Conservation (phyloP, 306 rosid species). For the Malus sieversii region DNA sequence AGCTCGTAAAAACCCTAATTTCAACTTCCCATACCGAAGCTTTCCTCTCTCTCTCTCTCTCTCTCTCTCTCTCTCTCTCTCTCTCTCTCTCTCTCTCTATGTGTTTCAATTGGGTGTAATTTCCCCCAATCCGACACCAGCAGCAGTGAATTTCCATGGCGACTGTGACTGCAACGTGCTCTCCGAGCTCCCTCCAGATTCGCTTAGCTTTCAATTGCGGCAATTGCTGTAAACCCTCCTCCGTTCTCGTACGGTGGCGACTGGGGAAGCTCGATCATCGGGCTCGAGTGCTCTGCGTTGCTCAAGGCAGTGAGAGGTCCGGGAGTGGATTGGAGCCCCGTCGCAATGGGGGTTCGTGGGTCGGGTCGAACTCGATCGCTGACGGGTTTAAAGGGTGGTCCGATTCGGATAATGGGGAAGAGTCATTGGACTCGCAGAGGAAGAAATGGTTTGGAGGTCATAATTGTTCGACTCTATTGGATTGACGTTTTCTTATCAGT, state of each 20-base stretch:
- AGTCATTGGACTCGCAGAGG: slow-evolving; percentile 25
- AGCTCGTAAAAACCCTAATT: neutral
- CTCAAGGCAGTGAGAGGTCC: slow-evolving; percentile 15
- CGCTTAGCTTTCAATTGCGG: slow-evolving; percentile 51
- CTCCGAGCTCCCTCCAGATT: slow-evolving; percentile 92
- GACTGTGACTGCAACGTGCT: slow-evolving; percentile 42
- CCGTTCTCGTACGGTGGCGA: slow-evolving; percentile 25
- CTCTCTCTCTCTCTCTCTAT: neutral
- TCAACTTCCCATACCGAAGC: neutral
- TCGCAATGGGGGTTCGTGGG: slow-evolving; percentile 21
- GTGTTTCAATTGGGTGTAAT: neutral
- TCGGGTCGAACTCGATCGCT: slow-evolving; percentile 24
- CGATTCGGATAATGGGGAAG: slow-evolving; percentile 30
- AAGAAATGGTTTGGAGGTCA: slow-evolving; percentile 59
- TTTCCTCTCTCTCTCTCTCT: neutral
- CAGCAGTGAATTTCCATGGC: slow-evolving; percentile 39
- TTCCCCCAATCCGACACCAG: neutral
- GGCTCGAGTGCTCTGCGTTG: slow-evolving; percentile 35
- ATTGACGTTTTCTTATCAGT: neutral
- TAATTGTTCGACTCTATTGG: slow-evolving; percentile 1
- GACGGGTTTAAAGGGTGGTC: slow-evolving; percentile 90
- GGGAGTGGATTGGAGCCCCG: slow-evolving; percentile 19
- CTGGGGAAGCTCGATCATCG: slow-evolving; percentile 32
- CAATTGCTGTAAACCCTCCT: slow-evolving; percentile 33
- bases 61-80: neutral